A percentile compares a stretch with the other conserved stretches of the same genome.
These are phyloP conservation scores for Russula sp. DNA, from an alignment of 768 basidiomycete species.

Conservation along the genomic window DNA sequence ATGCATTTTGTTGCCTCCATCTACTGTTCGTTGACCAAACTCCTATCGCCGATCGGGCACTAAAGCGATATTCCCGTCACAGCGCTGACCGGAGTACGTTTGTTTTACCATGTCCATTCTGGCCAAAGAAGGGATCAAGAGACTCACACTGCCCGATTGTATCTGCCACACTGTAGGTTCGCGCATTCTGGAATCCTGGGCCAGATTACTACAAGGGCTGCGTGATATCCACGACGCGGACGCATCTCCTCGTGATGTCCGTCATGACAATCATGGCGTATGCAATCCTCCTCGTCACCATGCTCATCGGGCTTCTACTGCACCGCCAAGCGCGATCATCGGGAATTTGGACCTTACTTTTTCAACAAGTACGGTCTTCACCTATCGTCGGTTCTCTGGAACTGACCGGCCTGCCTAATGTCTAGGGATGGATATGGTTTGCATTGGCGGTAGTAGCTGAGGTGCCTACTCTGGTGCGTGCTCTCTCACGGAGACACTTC, in stretches of 20 bases:
- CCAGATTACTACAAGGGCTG: slow-evolving; percentile 11
- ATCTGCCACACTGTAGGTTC: not conserved
- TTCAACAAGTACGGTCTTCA: not conserved
- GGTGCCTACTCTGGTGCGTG: slow-evolving; percentile 13
- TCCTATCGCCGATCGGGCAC: not conserved
- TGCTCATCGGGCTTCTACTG: slow-evolving; percentile 8
- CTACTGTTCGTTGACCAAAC: not conserved
- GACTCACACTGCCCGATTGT: not conserved
- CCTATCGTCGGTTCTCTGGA: too few relatives aligned
- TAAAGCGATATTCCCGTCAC: not conserved
- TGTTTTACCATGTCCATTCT: too few relatives aligned
- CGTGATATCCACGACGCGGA: not conserved
- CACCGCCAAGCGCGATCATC: not conserved
- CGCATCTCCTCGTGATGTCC: slow-evolving; percentile 6
- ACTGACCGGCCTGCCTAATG: not conserved
- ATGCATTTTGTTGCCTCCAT: slow-evolving; percentile 2
- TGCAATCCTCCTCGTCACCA: slow-evolving; percentile 2
- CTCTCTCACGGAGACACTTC: too few relatives aligned
- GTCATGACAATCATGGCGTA: not conserved
- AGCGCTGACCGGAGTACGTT: slow-evolving; percentile 11
- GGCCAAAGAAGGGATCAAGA: not conserved
- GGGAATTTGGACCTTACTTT: slow-evolving; percentile 7
- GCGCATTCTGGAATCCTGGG: not conserved
- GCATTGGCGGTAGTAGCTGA: slow-evolving; percentile 11
- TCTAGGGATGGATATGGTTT: slow-evolving; percentile 18